Conservation (phyloP, 352 stramenopile species). For the Hyaloperonospora brassicae region DNA sequence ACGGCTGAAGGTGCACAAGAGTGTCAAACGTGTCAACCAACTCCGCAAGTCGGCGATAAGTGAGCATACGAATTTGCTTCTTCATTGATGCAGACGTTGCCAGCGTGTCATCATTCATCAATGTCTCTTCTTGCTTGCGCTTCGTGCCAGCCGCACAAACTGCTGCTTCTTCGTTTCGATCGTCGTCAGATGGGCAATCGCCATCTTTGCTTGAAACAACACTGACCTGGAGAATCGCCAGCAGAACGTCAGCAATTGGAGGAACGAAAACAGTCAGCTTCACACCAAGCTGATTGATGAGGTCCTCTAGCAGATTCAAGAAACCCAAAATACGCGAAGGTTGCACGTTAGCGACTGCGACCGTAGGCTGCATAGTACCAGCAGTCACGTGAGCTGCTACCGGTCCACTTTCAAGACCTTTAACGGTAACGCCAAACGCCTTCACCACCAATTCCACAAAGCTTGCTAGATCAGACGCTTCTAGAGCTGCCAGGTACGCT, state of each 20-base stretch:
- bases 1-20: constrained; percentile 51
- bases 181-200: constrained; percentile 15
- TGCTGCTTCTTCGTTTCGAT: constrained; percentile 13
- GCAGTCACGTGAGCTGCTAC: constrained; percentile 9
- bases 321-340: constrained; percentile 81
- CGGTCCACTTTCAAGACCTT: constrained; percentile 5
- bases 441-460: constrained; percentile 88
- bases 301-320: constrained; percentile 83
- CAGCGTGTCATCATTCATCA: constrained; percentile 9
- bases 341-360: constrained; percentile 48
- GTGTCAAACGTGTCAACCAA: constrained; percentile 77
- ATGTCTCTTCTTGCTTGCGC: constrained; percentile 12
- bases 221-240: constrained; percentile 65
- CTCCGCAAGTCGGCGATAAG: constrained; percentile 64
- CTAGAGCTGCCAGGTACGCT: constrained; percentile 78
- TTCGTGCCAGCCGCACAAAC: constrained; percentile 16
- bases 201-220: constrained; percentile 21
- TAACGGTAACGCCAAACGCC: constrained; percentile 68
- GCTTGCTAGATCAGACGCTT: constrained; percentile 61
- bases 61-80: constrained; percentile 76
- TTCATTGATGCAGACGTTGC: constrained; percentile 41
- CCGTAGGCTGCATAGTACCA: constrained; percentile 20
- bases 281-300: constrained; percentile 80
- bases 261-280: constrained; percentile 80
- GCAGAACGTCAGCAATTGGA: constrained; percentile 59